phyloP scores from a whole-genome alignment of 306 rosid species.

The Alnus glutinosa region DNA sequence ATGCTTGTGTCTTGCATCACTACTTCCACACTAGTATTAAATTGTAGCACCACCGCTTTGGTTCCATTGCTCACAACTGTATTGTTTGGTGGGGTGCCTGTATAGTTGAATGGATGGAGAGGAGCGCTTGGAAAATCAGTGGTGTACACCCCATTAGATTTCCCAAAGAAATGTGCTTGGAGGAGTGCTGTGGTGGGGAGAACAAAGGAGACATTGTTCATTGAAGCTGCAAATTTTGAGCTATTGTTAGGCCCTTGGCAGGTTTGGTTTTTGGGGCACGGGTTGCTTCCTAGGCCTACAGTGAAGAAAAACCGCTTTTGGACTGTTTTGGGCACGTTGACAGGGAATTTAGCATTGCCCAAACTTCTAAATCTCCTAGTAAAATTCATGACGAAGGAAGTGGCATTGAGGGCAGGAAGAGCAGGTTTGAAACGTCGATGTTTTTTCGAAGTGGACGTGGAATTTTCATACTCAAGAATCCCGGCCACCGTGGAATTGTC shows the following conservation, averaged over 20 bases:
- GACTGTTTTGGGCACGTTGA: conserved; percentile 54
- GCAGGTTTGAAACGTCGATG: conserved; percentile 39
- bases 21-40: conserved; percentile 41
- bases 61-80: conserved; percentile 49
- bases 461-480: conserved; percentile 47
- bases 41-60: conserved; percentile 41
- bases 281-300: conserved; percentile 59
- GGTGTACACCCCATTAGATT: conserved; percentile 35
- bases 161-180: conserved; percentile 50
- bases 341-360: conserved; percentile 55
- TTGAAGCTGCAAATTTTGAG: conserved; percentile 57
- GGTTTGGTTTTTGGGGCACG: conserved; percentile 62
- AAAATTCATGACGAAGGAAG: conserved; percentile 55
- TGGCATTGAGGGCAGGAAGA: conserved; percentile 54
- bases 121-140: conserved; percentile 61
- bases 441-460: background rate
- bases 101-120: conserved; percentile 42
- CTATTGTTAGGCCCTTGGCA: conserved; percentile 75
- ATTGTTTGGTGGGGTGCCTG: conserved; percentile 52
- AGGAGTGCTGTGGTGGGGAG: conserved; percentile 63
- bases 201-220: conserved; percentile 59
- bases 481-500: conserved; percentile 76
- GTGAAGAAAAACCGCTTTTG: conserved; percentile 60
- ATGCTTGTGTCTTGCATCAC: conserved; percentile 66
- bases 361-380: conserved; percentile 45